phyloP scores from a whole-genome alignment of 2,329 filamentous ascomycete genomes.

The Cordyceps sp. region DNA sequence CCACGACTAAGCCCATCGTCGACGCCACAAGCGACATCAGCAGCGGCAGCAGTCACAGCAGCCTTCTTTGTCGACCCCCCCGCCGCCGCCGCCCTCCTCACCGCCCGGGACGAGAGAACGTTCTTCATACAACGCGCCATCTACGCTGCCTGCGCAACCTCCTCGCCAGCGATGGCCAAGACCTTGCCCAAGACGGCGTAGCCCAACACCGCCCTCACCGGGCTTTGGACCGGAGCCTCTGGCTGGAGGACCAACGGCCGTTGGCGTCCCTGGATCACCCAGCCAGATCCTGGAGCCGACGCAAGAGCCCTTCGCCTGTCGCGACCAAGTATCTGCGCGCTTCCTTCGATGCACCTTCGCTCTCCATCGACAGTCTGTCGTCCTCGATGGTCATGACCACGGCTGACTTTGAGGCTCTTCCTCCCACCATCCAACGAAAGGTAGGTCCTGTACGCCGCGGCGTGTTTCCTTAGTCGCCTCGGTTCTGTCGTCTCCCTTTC shows the following conservation, averaged over 20 bases:
- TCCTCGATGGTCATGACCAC: conserved; percentile 16
- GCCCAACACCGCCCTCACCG: conserved; percentile 2
- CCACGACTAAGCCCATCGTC: no score
- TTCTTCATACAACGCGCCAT: no score
- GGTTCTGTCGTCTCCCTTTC: no score
- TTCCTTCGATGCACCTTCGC: conserved; percentile 8
- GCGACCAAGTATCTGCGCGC: conserved; percentile 8
- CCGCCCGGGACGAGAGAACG: no score
- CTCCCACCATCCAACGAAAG: conserved; percentile 38
- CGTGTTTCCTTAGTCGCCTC: conserved; percentile 5
- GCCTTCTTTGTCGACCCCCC: no score
- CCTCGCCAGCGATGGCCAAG: conserved; percentile 1
- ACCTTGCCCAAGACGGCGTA: conserved; percentile 1
- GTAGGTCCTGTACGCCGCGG: conserved; percentile 20
- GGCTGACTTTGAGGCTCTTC: conserved; percentile 31
- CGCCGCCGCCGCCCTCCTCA: no score
- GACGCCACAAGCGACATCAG: no score
- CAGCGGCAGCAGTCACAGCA: no score
- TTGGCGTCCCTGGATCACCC: conserved; percentile 4
- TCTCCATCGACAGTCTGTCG: conserved; percentile 7
- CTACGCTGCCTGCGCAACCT: conserved; percentile 10
- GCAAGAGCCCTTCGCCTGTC: conserved; percentile 6
- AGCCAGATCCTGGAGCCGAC: conserved; percentile 6
- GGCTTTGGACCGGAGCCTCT: conserved; percentile 1
- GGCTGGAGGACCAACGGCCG: background rate